phyloP scores from a whole-genome alignment of 2,329 filamentous ascomycete genomes.

The Exophiala phaeomuriformis region DNA sequence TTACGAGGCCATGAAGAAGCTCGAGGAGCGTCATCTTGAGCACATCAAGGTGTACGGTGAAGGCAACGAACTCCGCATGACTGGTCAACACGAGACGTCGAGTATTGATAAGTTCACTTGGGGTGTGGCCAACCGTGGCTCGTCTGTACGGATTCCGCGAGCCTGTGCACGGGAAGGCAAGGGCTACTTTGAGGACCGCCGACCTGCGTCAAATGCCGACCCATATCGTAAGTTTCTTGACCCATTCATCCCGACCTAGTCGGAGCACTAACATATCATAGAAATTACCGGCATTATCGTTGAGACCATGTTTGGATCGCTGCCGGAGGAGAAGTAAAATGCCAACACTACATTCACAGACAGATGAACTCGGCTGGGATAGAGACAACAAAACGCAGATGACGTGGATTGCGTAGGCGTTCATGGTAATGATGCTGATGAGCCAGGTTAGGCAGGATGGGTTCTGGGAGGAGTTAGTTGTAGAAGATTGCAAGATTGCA shows the following conservation, averaged over 20 bases:
- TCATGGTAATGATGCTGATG: neutral
- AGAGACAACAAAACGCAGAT: neutral
- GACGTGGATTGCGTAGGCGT: neutral
- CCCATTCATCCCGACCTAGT: neutral
- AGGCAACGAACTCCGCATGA: slow-evolving; percentile 91
- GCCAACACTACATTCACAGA: neutral
- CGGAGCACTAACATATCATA: neutral
- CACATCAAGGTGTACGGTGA: slow-evolving; percentile 93
- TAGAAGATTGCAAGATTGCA: neutral
- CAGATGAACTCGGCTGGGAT: neutral
- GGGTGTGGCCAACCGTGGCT: slow-evolving; percentile 92
- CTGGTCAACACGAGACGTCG: slow-evolving; percentile 88
- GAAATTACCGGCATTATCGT: slow-evolving; percentile 69
- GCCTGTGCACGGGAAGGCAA: slow-evolving; percentile 78
- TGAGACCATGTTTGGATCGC: slow-evolving; percentile 49
- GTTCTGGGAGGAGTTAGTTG: neutral
- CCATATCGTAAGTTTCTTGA: slow-evolving; percentile 53
- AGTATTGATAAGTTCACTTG: slow-evolving; percentile 88
- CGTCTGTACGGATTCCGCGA: slow-evolving; percentile 86
- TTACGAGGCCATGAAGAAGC: slow-evolving; percentile 76
- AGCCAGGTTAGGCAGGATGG: neutral
- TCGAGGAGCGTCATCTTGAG: slow-evolving; percentile 68
- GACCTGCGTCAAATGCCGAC: slow-evolving; percentile 77
- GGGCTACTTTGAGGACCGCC: slow-evolving; percentile 87
- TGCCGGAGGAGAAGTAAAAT: slow-evolving; percentile 24